These are phyloP conservation scores for Exophiala alcalophila DNA, from an alignment of 2,329 filamentous ascomycete species.

Conservation along the genomic window DNA sequence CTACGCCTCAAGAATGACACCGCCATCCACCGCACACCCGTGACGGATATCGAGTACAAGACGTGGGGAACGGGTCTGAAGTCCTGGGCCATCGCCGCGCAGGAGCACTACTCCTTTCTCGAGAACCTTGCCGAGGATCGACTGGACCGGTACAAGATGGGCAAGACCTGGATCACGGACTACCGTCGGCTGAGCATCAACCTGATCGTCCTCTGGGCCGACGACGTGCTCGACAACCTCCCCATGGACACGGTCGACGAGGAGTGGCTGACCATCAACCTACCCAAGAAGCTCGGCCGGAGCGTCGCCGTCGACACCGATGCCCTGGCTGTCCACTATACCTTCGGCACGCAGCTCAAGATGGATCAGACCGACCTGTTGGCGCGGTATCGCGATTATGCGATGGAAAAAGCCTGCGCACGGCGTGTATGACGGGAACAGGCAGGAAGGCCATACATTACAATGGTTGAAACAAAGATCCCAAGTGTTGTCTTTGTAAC, in stretches of 20 bases:
- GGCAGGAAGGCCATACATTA: too few relatives aligned
- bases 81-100: slow-evolving; percentile 36
- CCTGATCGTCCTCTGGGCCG: slow-evolving; percentile 54
- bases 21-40: slow-evolving; percentile 47
- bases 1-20: slow-evolving; percentile 44
- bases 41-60: slow-evolving; percentile 49
- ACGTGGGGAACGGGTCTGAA: slow-evolving; percentile 30
- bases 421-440: slow-evolving; percentile 13
- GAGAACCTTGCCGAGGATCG: slow-evolving; percentile 47
- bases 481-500: too few relatives aligned
- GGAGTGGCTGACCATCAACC: slow-evolving; percentile 42
- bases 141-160: slow-evolving; percentile 45
- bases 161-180: slow-evolving; percentile 46
- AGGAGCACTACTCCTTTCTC: slow-evolving; percentile 49
- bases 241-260: slow-evolving; percentile 51
- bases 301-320: slow-evolving; percentile 53
- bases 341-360: slow-evolving; percentile 44
- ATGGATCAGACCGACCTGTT: slow-evolving; percentile 55
- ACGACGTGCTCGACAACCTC: slow-evolving; percentile 49
- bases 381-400: slow-evolving; percentile 53
- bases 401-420: slow-evolving; percentile 51
- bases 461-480: too few relatives aligned
- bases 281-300: slow-evolving; percentile 40
- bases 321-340: slow-evolving; percentile 55
- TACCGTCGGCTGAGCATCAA: slow-evolving; percentile 53